A percentile compares a stretch with the other conserved stretches of the same genome.
phyloP scores from a whole-genome alignment of 1,284 basidiomycete genomes.

The Sanguinoderma infundibulare region DNA sequence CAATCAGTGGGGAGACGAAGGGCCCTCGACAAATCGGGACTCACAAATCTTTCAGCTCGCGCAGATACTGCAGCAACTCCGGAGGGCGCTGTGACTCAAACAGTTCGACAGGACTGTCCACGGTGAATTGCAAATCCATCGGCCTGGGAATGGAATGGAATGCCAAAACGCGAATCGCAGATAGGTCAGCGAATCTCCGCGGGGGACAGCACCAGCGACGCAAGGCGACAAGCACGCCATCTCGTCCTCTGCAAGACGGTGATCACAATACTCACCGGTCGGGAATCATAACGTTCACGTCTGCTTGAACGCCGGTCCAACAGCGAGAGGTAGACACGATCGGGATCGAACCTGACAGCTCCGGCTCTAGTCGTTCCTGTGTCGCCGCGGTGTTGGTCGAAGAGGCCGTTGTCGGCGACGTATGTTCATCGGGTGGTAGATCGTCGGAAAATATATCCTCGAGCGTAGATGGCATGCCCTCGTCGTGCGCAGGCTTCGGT shows the following conservation, averaged over 20 bases:
- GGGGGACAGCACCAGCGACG: not conserved
- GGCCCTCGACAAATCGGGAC: not conserved
- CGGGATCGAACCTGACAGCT: conserved; percentile 9
- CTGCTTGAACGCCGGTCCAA: conserved; percentile 38
- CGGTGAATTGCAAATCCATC: conserved; percentile 44
- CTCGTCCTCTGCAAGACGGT: not conserved
- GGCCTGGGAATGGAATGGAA: no score
- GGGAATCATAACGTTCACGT: conserved; percentile 58
- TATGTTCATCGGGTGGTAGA: not conserved
- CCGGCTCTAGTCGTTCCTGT: conserved; percentile 3
- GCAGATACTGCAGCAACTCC: conserved; percentile 48
- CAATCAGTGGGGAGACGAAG: not conserved
- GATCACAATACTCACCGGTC: conserved; percentile 42
- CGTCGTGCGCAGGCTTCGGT: conserved; percentile 4
- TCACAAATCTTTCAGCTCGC: conserved; percentile 46
- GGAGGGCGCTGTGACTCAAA: conserved; percentile 36
- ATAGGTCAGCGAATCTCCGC: not conserved
- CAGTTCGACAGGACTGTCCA: conserved; percentile 35
- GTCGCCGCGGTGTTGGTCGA: conserved; percentile 3
- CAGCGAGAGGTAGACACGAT: conserved; percentile 31
- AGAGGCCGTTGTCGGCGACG: not conserved
- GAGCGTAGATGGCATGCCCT: not conserved
- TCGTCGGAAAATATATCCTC: not conserved
- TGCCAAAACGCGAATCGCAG: conserved; percentile 7
- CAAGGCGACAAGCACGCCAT: not conserved